Base-by-base conservation (phyloP, 805 yeast genomes). In the Candida multigemmis region DNA sequence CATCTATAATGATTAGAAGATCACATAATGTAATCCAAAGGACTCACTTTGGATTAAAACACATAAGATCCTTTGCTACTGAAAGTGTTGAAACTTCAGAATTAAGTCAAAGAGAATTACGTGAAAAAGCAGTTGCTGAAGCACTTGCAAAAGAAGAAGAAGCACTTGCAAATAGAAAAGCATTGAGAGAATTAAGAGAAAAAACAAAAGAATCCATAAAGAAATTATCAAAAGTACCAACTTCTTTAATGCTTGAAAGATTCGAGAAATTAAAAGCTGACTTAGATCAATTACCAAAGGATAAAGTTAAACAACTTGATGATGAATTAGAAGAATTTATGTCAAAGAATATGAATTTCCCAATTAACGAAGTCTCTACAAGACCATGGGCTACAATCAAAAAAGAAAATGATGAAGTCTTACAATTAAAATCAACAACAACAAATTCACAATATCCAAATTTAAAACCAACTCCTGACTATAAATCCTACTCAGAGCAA, bases 401-500 rank as follows among this genome's bases (percentile, higher is more conserved):
- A 19, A 16, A 19, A 21, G 28, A 22, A 21, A 28, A 27, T 13
- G 33, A 36, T 11, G 37, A 30, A 16, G 36, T 29, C 5, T 26
- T 19, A 11, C 26, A 33, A 18, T 44, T 52, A 25, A 41, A 46
- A 19, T 47, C 60, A 7, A 58, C 63, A 4, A 42, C 61, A 6
- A 42, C 53, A 9, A 46, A 44, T 28, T 46, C 57, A 17, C 37
- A 53, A 25, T 78, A 65, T 49, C 91, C 94, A 25, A 67, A 68
- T 36, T 64, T 86, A 34, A 66, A 67, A 26, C 74, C 76, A 20
- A 69, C 89, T 1, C 60, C 70, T 6, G 65, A 61, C 21, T 64
- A 65, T 31, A 75, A 72, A 49, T 74, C 87, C 21, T 87, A 83
- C 52, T 69, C 93, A 1, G 54, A 62, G 21, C 85, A 83, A 40